These are phyloP conservation scores for Thermochaetoides thermophila DNA, from an alignment of 495 filamentous ascomycete species.

Conservation along the genomic window DNA sequence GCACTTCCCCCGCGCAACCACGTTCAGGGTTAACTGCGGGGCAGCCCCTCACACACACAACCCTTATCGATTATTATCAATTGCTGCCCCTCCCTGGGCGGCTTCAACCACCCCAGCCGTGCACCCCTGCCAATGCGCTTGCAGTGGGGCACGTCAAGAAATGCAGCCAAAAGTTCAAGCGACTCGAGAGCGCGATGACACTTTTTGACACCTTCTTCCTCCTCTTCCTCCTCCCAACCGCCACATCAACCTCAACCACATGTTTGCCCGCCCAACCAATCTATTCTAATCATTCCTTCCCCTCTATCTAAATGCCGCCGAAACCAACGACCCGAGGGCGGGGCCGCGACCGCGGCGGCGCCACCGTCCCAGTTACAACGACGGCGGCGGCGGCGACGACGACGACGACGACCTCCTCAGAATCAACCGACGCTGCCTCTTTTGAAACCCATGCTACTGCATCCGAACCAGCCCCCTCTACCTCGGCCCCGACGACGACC, in stretches of 20 bases:
- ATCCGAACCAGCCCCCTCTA: too few relatives aligned
- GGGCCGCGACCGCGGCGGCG: conserved; percentile 7
- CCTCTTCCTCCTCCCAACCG: not conserved
- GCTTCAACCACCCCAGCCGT: conserved; percentile 3
- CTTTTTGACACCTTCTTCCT: conserved; percentile 4
- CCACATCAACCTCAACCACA: not conserved
- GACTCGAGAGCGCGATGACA: too few relatives aligned
- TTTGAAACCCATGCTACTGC: too few relatives aligned
- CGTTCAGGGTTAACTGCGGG: not conserved
- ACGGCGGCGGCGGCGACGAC: not conserved
- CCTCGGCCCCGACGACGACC: conserved; percentile 1
- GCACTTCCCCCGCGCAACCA: not conserved
- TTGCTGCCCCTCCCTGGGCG: conserved; percentile 1
- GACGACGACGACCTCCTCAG: not conserved
- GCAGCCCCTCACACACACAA: not conserved
- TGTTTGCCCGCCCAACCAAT: too few relatives aligned
- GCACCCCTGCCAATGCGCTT: too few relatives aligned
- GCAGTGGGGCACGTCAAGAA: conserved; percentile 5
- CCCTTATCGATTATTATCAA: conserved; percentile 6
- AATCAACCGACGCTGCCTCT: not conserved
- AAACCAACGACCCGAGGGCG: conserved; percentile 6
- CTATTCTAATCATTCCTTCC: not conserved
- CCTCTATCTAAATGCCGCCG: conserved; percentile 6
- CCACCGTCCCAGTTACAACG: not conserved
- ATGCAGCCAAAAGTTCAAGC: conserved; percentile 6